These are phyloP conservation scores for Metschnikowia kofuensis DNA, from an alignment of 805 yeast genomes.

Conservation along the genomic window DNA sequence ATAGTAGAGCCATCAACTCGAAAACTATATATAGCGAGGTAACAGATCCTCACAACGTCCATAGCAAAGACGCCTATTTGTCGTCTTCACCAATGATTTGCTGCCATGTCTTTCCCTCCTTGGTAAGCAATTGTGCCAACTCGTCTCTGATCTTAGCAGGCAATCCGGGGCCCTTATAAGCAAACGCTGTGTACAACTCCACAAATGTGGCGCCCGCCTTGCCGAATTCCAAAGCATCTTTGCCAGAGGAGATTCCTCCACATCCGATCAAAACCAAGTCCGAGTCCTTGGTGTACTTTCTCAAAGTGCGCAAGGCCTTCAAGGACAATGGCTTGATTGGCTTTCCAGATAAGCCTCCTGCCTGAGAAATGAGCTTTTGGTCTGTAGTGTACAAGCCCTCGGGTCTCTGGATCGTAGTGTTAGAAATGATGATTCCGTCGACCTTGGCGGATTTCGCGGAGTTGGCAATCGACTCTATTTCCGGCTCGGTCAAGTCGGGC, in stretches of 20 bases:
- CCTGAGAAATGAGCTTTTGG: conserved; percentile 44
- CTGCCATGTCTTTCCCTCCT: conserved; percentile 81
- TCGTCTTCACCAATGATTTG: conserved; percentile 69
- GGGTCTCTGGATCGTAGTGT: conserved; percentile 89
- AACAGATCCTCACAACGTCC: too few relatives aligned
- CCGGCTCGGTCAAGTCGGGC: conserved; percentile 83
- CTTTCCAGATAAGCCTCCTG: conserved; percentile 91
- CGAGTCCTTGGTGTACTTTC: conserved; percentile 73
- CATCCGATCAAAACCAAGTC: conserved; percentile 82
- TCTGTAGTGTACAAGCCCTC: conserved; percentile 48
- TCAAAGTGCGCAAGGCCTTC: conserved; percentile 64
- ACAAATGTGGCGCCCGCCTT: conserved; percentile 92
- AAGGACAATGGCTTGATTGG: conserved; percentile 82
- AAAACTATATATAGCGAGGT: too few relatives aligned
- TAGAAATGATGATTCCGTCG: conserved; percentile 90
- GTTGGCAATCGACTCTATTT: conserved; percentile 76
- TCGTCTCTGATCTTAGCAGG: conserved; percentile 46
- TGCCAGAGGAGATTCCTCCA: conserved; percentile 88
- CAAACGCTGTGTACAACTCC: conserved; percentile 85
- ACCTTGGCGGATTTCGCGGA: conserved; percentile 74
- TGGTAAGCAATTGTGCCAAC: conserved; percentile 47
- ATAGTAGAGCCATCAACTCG: too few relatives aligned
- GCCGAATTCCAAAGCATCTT: conserved; percentile 88
- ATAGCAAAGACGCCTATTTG: conserved; percentile 14
- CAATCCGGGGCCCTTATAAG: conserved; percentile 89